phyloP scores from a whole-genome alignment of 2,329 filamentous ascomycete species.

The Decorospora gaudefroyi region DNA sequence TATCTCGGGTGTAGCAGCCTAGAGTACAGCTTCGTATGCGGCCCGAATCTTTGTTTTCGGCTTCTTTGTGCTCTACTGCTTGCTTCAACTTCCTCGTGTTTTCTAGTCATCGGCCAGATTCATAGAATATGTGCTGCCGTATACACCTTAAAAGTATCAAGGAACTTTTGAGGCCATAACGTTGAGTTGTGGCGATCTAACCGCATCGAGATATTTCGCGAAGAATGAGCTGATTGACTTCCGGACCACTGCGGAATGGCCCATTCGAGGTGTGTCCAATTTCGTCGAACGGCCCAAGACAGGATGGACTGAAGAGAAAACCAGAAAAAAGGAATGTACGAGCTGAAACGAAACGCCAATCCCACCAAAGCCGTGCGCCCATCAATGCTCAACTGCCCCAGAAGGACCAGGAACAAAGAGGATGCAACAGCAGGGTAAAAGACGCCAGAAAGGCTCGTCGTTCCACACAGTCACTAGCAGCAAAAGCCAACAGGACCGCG shows the following conservation, averaged over 20 bases:
- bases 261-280: slow-evolving; percentile 3
- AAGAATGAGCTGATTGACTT: slow-evolving; percentile 22
- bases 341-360: slow-evolving; percentile 44
- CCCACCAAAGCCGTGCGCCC: slow-evolving; percentile 32
- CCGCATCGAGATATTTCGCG: slow-evolving; percentile 39
- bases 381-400: slow-evolving; percentile 27
- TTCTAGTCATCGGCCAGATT: no score
- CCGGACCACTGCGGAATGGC: background rate
- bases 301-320: background rate
- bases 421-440: slow-evolving; percentile 32
- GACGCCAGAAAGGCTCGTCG: slow-evolving; percentile 41
- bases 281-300: background rate
- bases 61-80: no score
- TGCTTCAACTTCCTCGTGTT: no score
- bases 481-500: slow-evolving; percentile 5
- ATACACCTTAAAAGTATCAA: no score
- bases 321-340: slow-evolving; percentile 26
- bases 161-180: slow-evolving; percentile 31
- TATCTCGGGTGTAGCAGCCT: no score
- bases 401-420: slow-evolving; percentile 24
- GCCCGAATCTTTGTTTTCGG: no score
- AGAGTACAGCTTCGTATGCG: no score
- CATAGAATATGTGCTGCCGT: no score
- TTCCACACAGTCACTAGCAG: slow-evolving; percentile 10
- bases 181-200: slow-evolving; percentile 32